Conservation (phyloP, 306 rosid genomes). For the Rubus idaeus region DNA sequence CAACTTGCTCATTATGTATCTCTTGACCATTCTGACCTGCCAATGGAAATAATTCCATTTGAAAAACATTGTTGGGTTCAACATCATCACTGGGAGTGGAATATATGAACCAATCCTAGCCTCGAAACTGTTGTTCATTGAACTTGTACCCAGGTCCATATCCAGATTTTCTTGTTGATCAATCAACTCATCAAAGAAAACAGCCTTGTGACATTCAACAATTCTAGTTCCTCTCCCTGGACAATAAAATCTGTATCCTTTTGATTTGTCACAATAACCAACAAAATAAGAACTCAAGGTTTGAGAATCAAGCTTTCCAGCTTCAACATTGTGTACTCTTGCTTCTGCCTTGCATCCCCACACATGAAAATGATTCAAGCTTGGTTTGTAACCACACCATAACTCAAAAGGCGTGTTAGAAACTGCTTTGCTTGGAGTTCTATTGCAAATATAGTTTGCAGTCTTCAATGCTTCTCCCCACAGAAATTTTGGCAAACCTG, state of each 20-base stretch:
- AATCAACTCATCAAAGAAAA: background rate
- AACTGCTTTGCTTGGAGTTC: background rate
- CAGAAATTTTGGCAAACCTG: background rate
- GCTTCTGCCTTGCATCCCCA: background rate
- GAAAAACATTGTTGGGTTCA: too few relatives aligned
- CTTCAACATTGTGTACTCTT: background rate
- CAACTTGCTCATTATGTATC: background rate
- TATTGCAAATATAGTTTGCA: background rate
- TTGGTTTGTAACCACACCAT: too few relatives aligned
- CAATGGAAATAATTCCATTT: too few relatives aligned
- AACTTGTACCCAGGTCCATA: background rate
- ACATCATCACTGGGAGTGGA: too few relatives aligned
- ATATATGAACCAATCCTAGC: background rate
- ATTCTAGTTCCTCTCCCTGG: background rate
- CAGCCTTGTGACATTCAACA: background rate
- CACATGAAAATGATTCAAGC: too few relatives aligned
- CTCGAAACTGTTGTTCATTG: too few relatives aligned
- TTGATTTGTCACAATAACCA: background rate
- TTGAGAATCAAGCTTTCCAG: background rate
- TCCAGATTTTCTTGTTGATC: background rate
- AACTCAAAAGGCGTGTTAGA: too few relatives aligned
- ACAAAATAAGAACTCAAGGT: background rate
- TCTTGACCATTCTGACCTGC: too few relatives aligned
- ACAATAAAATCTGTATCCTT: background rate
- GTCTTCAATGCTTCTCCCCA: background rate